Conservation (phyloP, 345 rosid genomes). For the Acer saccharum region DNA sequence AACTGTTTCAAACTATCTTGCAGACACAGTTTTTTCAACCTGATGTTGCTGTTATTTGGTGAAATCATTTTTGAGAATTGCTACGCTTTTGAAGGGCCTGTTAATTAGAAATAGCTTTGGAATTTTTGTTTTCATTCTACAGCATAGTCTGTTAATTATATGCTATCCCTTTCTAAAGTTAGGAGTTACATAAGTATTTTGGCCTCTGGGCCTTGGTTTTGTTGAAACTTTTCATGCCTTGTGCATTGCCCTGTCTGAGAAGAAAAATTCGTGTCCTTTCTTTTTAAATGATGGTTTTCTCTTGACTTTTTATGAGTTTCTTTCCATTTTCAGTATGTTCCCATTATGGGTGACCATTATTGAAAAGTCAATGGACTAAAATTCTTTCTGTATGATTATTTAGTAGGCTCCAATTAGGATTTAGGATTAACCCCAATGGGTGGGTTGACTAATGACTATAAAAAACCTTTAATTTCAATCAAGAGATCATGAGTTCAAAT, state of each 20-base stretch:
- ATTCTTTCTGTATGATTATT: not conserved
- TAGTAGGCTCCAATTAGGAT: not conserved
- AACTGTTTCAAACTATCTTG: not conserved
- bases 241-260: not conserved
- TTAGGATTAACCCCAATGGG: too few relatives aligned
- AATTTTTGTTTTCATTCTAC: too few relatives aligned
- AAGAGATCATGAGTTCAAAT: too few relatives aligned
- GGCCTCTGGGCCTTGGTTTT: not conserved
- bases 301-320: not conserved
- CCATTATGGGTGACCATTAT: too few relatives aligned
- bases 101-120: not conserved
- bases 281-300: not conserved
- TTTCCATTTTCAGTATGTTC: not conserved
- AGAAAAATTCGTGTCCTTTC: not conserved
- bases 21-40: not conserved
- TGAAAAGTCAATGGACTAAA: too few relatives aligned
- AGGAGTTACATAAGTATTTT: not conserved
- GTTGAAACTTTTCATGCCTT: not conserved
- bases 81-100: not conserved
- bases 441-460: too few relatives aligned
- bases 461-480: too few relatives aligned
- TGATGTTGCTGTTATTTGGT: not conserved
- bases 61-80: not conserved
- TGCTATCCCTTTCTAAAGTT: not conserved
- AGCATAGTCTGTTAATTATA: not conserved